Percentiles rank a stretch among this genome's conserved stretches.
Conservation (phyloP, 2,329 filamentous ascomycete species). For the Scedosporium boydii region DNA sequence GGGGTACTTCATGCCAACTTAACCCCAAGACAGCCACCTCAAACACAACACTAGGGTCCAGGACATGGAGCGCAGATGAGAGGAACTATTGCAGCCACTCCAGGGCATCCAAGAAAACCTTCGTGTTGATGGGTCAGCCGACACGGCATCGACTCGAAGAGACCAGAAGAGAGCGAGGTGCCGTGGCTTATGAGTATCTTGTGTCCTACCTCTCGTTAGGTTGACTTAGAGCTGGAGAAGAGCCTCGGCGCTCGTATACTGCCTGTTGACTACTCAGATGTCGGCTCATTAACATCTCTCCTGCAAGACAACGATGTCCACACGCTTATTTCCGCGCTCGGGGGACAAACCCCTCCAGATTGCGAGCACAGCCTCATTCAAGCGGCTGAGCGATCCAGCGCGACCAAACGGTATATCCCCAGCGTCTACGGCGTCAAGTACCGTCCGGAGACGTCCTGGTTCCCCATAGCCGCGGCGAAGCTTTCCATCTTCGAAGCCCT, state of each 20-base stretch:
- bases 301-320: constrained; percentile 28
- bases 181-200: no score
- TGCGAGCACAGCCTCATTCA: constrained; percentile 27
- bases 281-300: constrained; percentile 12
- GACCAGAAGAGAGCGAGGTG: no score
- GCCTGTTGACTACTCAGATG: constrained; percentile 18
- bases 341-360: constrained; percentile 23
- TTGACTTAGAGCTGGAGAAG: constrained; percentile 11
- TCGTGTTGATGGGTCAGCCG: no score
- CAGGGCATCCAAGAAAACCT: no score
- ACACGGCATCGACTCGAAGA: no score
- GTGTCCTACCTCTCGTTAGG: constrained; percentile 4
- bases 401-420: constrained; percentile 30
- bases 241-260: constrained; percentile 17
- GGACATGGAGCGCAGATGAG: no score
- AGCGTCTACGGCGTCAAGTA: constrained; percentile 28
- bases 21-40: no score
- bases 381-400: constrained; percentile 27
- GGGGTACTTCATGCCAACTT: no score
- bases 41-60: no score
- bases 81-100: no score
- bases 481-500: constrained; percentile 5
- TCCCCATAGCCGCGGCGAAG: neutral
- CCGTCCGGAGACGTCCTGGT: neutral
- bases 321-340: constrained; percentile 33